These are phyloP conservation scores for Sphagnum contortum DNA, from an alignment of 225 moss, liverwort and hornwort species.

Conservation along the genomic window DNA sequence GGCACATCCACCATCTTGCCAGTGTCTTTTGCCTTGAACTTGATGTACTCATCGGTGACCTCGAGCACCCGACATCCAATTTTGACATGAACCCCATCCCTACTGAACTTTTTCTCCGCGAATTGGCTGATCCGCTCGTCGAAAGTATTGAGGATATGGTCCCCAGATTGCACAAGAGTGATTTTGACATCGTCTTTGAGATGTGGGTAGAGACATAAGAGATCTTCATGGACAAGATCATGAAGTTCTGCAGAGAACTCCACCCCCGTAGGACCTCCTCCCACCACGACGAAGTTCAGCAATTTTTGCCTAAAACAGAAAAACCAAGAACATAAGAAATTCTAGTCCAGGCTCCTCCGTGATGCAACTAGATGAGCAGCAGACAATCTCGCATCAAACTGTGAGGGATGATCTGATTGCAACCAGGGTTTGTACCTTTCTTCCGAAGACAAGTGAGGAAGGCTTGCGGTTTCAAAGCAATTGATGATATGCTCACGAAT, in stretches of 20 bases:
- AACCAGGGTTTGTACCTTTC: constrained; percentile 32
- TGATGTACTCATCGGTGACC: constrained; percentile 56
- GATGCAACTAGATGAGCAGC: neutral
- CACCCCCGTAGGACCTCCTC: constrained; percentile 94
- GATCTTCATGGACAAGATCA: constrained; percentile 88
- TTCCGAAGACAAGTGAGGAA: constrained; percentile 60
- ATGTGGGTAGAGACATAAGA: constrained; percentile 54
- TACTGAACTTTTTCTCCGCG: constrained; percentile 81
- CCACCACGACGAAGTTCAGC: constrained; percentile 85
- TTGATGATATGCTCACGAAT: constrained; percentile 83
- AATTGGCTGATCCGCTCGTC: constrained; percentile 84
- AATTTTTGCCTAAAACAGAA: constrained; percentile 27
- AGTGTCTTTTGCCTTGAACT: constrained; percentile 52
- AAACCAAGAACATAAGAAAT: neutral
- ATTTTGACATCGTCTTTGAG: constrained; percentile 38
- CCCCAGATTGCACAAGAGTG: constrained; percentile 79
- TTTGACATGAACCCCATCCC: constrained; percentile 72
- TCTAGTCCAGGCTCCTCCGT: neutral
- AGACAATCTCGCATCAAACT: neutral
- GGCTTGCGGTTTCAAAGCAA: constrained; percentile 91
- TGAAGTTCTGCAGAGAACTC: constrained; percentile 98
- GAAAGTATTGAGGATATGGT: constrained; percentile 97
- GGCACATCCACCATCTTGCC: constrained; percentile 57
- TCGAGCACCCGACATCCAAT: constrained; percentile 72
- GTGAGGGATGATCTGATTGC: too few relatives aligned